Conservation (phyloP, 768 basidiomycete genomes). For the Fomitopsis serialis region DNA sequence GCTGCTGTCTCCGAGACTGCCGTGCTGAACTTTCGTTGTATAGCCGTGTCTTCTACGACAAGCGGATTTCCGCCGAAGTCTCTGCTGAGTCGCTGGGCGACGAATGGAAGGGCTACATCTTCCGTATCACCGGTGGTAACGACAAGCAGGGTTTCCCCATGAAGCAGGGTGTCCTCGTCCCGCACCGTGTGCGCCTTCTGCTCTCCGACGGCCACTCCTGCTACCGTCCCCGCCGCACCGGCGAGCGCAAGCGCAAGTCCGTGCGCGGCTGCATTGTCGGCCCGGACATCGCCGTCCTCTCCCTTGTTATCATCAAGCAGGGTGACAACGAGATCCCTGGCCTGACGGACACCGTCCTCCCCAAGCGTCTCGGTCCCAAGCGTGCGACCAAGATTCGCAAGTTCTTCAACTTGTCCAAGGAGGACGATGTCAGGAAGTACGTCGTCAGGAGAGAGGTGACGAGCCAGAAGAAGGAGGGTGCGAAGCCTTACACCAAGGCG, state of each 20-base stretch:
- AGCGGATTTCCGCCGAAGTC: slow-evolving; percentile 95
- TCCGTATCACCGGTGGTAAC: slow-evolving; percentile 97
- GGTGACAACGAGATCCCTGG: slow-evolving; percentile 88
- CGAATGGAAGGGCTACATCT: slow-evolving; percentile 95
- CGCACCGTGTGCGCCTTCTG: slow-evolving; percentile 89
- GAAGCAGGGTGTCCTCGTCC: slow-evolving; percentile 98
- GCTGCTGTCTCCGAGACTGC: not conserved
- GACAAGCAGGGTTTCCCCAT: slow-evolving; percentile 99
- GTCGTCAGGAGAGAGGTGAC: slow-evolving; percentile 90
- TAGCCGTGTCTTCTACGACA: slow-evolving; percentile 94
- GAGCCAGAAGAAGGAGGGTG: slow-evolving; percentile 81
- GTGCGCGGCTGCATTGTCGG: slow-evolving; percentile 98
- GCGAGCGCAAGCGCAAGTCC: slow-evolving; percentile 98
- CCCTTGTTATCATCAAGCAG: slow-evolving; percentile 93
- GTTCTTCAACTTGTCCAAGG: slow-evolving; percentile 97
- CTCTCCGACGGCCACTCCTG: slow-evolving; percentile 96
- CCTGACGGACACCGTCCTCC: slow-evolving; percentile 86
- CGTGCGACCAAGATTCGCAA: slow-evolving; percentile 93
- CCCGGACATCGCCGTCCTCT: slow-evolving; percentile 92
- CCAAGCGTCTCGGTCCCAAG: slow-evolving; percentile 97
- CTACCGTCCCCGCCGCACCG: slow-evolving; percentile 87
- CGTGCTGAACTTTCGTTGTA: not conserved
- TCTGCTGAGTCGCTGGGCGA: slow-evolving; percentile 86
- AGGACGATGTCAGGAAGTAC: slow-evolving; percentile 98
- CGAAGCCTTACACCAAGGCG: slow-evolving; percentile 97